A percentile compares a stretch with the other conserved stretches of the same genome.
These are phyloP conservation scores for Solanum etuberosum DNA, from an alignment of 257 asterid genomes.

Conservation along the genomic window DNA sequence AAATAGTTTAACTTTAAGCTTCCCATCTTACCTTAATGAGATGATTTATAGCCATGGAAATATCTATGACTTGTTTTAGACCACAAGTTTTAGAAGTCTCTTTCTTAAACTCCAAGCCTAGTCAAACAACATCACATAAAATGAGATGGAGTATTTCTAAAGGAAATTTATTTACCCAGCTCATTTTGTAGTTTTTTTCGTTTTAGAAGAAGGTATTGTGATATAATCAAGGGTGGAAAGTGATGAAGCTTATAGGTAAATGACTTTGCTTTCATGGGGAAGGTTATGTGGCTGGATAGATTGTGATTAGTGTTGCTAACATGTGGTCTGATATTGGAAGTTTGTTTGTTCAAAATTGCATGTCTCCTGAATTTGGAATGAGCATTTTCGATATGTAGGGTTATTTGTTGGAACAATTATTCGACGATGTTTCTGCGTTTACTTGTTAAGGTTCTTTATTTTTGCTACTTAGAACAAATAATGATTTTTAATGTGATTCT, in stretches of 20 bases:
- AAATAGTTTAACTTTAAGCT: neutral
- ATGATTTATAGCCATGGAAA: neutral
- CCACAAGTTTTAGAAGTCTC: neutral
- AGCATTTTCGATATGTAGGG: neutral
- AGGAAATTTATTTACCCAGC: neutral
- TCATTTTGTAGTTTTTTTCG: neutral
- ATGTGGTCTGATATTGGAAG: neutral
- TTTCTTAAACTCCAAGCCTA: neutral
- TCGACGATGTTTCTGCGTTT: neutral
- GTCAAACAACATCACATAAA: neutral
- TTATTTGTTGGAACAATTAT: neutral
- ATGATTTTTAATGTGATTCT: neutral
- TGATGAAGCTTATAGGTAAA: neutral
- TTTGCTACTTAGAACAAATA: neutral
- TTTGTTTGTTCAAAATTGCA: neutral
- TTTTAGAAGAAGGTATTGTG: neutral
- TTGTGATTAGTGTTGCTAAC: neutral
- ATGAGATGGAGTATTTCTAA: neutral
- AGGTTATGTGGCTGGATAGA: neutral
- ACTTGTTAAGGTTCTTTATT: neutral
- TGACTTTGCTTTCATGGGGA: neutral
- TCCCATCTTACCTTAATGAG: neutral
- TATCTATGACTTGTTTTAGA: neutral
- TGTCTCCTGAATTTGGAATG: neutral
- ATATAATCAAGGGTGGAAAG: neutral